Conservation (phyloP, 2,329 filamentous ascomycete genomes). For the Elsinoe batatas region DNA sequence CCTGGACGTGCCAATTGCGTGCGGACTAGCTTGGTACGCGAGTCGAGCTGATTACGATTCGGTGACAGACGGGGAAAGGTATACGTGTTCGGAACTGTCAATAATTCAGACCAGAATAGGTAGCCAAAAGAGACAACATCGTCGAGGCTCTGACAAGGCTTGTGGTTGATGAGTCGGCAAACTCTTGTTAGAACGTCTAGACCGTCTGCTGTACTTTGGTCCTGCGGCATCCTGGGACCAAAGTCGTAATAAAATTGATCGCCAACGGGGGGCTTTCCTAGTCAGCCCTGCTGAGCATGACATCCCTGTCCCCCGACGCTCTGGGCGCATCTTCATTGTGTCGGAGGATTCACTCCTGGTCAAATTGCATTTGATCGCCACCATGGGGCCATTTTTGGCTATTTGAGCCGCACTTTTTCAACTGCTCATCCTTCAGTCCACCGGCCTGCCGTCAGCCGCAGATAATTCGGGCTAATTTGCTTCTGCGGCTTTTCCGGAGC, state of each 20-base stretch:
- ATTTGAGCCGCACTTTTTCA: too few relatives aligned
- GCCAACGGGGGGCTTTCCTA: not conserved
- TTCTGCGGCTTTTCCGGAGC: too few relatives aligned
- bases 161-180: constrained; percentile 5
- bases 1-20: constrained; percentile 1
- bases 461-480: too few relatives aligned
- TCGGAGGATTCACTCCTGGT: not conserved
- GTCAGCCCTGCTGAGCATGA: not conserved
- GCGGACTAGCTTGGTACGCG: not conserved
- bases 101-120: not conserved
- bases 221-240: not conserved
- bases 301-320: not conserved
- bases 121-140: not conserved
- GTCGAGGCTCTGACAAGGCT: not conserved
- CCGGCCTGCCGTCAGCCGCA: too few relatives aligned
- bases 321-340: not conserved
- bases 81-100: not conserved
- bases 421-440: too few relatives aligned
- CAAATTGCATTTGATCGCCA: not conserved
- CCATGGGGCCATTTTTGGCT: too few relatives aligned
- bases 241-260: not conserved
- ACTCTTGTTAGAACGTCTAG: not conserved
- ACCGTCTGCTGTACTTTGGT: not conserved
- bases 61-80: not conserved
- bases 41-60: not conserved